Evolutionary conservation across 129 eudicot species (phyloP).

Genomic region (Centaurea solstitialis): DNA sequence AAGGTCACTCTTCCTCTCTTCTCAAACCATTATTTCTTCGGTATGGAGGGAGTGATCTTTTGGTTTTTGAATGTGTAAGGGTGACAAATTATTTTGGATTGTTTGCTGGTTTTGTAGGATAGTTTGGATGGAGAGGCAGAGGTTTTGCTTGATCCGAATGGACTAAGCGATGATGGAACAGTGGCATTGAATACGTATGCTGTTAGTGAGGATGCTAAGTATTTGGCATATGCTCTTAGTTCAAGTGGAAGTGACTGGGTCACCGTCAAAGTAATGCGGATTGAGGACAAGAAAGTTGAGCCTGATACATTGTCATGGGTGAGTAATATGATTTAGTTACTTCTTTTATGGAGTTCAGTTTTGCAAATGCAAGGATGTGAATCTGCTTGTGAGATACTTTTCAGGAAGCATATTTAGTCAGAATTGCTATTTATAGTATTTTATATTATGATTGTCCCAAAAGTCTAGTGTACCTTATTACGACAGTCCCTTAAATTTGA

Average conservation of each 20-base stretch:
- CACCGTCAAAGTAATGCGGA: conserved; percentile 71
- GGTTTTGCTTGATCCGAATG: conserved; percentile 91
- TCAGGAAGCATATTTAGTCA: not conserved
- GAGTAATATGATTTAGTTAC: not conserved
- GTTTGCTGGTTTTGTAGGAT: conserved; percentile 52
- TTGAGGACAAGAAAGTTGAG: conserved; percentile 60
- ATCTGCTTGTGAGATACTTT: not conserved
- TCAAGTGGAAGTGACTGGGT: conserved; percentile 99
- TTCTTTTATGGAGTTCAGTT: not conserved
- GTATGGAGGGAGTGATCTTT: not conserved
- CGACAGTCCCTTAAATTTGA: not conserved
- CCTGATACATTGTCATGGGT: conserved; percentile 95
- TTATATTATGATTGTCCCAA: not conserved
- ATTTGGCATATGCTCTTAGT: conserved; percentile 83
- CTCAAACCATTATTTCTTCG: not conserved
- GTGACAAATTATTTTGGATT: not conserved
- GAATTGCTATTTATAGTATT: not conserved
- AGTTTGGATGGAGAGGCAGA: conserved; percentile 81
- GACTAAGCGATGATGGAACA: conserved; percentile 92
- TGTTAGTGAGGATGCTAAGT: conserved; percentile 94
- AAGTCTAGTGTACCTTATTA: not conserved
- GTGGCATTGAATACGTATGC: conserved; percentile 67
- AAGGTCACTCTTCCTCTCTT: not conserved
- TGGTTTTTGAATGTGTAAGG: not conserved
- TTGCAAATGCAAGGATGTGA: not conserved